phyloP scores from a whole-genome alignment of 2,329 filamentous ascomycete species.

The Hypoxylon sp. region DNA sequence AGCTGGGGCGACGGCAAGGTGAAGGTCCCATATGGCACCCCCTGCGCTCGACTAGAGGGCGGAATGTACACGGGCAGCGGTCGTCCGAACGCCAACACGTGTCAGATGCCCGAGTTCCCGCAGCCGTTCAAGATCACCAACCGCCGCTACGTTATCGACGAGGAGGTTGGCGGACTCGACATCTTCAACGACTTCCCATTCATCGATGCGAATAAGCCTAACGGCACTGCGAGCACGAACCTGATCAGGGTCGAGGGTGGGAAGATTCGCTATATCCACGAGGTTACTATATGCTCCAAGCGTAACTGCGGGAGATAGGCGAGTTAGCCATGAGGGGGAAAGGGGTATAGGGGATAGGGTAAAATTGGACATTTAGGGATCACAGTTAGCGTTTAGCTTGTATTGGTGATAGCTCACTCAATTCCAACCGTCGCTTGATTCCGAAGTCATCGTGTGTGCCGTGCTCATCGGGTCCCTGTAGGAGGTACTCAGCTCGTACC shows the following conservation, averaged over 20 bases:
- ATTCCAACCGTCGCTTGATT: background rate
- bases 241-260: slow-evolving; percentile 52
- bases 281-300: slow-evolving; percentile 48
- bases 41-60: slow-evolving; percentile 54
- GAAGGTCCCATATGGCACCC: slow-evolving; percentile 51
- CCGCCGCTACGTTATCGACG: slow-evolving; percentile 54
- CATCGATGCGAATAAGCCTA: slow-evolving; percentile 46
- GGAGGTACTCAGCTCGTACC: background rate
- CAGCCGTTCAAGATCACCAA: slow-evolving; percentile 48
- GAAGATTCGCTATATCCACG: slow-evolving; percentile 53
- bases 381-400: slow-evolving; percentile 8
- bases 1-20: slow-evolving; percentile 49
- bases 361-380: background rate
- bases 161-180: slow-evolving; percentile 51
- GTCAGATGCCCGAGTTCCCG: slow-evolving; percentile 52
- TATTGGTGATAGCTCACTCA: background rate
- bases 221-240: slow-evolving; percentile 52
- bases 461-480: background rate
- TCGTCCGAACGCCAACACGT: slow-evolving; percentile 48
- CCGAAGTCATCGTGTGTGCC: background rate
- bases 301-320: slow-evolving; percentile 46
- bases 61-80: slow-evolving; percentile 49
- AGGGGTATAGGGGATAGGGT: background rate
- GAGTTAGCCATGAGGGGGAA: background rate
- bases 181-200: slow-evolving; percentile 55